Evolutionary conservation across 2,329 filamentous ascomycete genomes (phyloP).

Genomic region (Stachybotrys elegans): DNA sequence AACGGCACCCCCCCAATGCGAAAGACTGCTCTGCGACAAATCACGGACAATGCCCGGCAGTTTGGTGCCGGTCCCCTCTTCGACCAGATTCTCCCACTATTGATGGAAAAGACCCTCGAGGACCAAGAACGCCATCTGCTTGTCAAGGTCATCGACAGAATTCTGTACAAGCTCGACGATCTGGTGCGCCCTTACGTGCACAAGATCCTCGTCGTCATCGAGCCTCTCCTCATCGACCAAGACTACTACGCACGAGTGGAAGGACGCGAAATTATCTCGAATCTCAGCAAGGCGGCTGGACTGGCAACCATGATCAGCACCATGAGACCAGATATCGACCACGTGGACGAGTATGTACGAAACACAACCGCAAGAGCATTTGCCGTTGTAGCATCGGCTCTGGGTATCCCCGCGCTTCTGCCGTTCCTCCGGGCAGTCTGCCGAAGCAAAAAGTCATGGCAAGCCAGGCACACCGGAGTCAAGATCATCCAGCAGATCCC

Average conservation of each 20-base stretch:
- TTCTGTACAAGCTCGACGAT: slow-evolving; percentile 97
- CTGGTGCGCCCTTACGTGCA: slow-evolving; percentile 94
- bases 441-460: slow-evolving; percentile 98
- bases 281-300: slow-evolving; percentile 92
- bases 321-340: slow-evolving; percentile 98
- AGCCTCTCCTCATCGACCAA: slow-evolving; percentile 97
- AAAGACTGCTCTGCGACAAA: slow-evolving; percentile 93
- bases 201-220: slow-evolving; percentile 97
- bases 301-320: slow-evolving; percentile 99
- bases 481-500: slow-evolving; percentile 99
- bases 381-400: slow-evolving; percentile 90
- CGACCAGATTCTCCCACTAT: slow-evolving; percentile 90
- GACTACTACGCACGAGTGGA: slow-evolving; percentile 99
- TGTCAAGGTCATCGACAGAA: slow-evolving; percentile 98
- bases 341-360: slow-evolving; percentile 95
- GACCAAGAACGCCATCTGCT: slow-evolving; percentile 97
- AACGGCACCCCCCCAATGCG: slow-evolving; percentile 98
- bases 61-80: slow-evolving; percentile 93
- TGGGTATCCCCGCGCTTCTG: slow-evolving; percentile 90
- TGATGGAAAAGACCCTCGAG: slow-evolving; percentile 98
- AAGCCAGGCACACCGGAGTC: slow-evolving; percentile 93
- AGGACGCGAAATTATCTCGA: slow-evolving; percentile 97
- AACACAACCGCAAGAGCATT: slow-evolving; percentile 97
- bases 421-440: slow-evolving; percentile 95
- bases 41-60: slow-evolving; percentile 94